Conservation (phyloP, 495 filamentous ascomycete genomes). For the Trichoderma gamsii region DNA sequence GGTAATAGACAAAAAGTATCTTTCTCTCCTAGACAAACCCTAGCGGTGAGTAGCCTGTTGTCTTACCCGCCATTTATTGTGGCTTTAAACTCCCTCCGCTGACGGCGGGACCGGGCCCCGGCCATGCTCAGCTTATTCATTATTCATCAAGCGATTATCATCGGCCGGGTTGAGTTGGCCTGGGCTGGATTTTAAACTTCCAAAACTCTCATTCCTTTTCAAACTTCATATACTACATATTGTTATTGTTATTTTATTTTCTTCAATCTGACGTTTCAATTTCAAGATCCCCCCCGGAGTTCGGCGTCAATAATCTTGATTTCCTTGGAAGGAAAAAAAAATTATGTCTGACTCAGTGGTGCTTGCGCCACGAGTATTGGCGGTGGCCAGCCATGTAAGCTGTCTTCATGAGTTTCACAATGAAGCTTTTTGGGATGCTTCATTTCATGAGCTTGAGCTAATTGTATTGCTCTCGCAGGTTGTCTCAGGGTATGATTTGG, state of each 20-base stretch:
- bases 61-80: not conserved
- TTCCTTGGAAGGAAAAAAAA: not conserved
- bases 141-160: not conserved
- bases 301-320: not conserved
- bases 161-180: not conserved
- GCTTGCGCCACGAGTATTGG: constrained; percentile 53
- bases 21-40: not conserved
- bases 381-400: constrained; percentile 95
- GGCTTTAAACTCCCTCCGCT: constrained; percentile 1
- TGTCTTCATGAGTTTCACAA: not conserved
- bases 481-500: constrained; percentile 58
- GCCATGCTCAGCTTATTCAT: not conserved
- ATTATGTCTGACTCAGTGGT: not conserved
- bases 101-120: not conserved
- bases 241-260: not conserved
- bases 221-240: not conserved
- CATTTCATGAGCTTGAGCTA: constrained; percentile 7
- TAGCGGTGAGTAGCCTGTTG: not conserved
- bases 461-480: constrained; percentile 45
- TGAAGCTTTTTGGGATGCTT: not conserved
- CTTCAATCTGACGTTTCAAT: not conserved
- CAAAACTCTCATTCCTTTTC: not conserved
- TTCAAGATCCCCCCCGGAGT: not conserved
- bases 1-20: not conserved
- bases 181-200: not conserved